Conservation (phyloP, 1,139 yeast species). For the Geotrichum carabidarum region DNA sequence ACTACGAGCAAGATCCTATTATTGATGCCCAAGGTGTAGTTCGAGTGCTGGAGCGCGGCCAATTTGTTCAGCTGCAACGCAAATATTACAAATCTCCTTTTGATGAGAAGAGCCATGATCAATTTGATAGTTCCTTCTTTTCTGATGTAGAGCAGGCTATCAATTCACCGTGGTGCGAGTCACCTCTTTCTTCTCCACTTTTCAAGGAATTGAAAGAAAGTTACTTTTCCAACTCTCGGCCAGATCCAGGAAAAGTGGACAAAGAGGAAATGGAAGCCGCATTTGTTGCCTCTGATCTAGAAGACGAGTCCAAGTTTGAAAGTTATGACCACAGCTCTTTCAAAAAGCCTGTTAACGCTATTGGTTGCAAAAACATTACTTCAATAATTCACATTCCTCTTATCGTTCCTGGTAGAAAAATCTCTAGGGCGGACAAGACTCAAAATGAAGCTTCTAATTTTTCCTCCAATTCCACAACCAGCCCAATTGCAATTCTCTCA, state of each 20-base stretch:
- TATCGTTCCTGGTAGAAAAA: slow-evolving; percentile 24
- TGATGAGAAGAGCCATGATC: neutral
- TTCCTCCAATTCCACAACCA: slow-evolving; percentile 26
- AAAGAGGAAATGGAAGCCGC: slow-evolving; percentile 28
- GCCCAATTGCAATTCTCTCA: slow-evolving; percentile 33
- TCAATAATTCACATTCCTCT: slow-evolving; percentile 35
- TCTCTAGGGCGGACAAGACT: neutral
- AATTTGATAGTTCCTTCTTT: slow-evolving; percentile 23
- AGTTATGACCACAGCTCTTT: neutral
- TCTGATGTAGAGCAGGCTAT: slow-evolving; percentile 34
- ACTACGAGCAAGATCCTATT: slow-evolving; percentile 35
- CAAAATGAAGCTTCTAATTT: neutral
- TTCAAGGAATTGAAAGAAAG: slow-evolving; percentile 28
- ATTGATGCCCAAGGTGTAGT: slow-evolving; percentile 33
- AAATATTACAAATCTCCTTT: slow-evolving; percentile 22
- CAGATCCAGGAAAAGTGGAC: neutral
- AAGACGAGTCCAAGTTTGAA: slow-evolving; percentile 3
- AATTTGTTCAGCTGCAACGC: slow-evolving; percentile 32
- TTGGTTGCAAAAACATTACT: slow-evolving; percentile 33
- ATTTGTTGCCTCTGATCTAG: slow-evolving; percentile 21
- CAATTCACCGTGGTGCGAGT: slow-evolving; percentile 34
- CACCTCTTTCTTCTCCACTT: slow-evolving; percentile 38
- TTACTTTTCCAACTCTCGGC: slow-evolving; percentile 24
- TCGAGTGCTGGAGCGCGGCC: slow-evolving; percentile 31
- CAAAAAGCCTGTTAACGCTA: slow-evolving; percentile 25